phyloP scores from a whole-genome alignment of 768 basidiomycete species.

The Kwoniella sp. region DNA sequence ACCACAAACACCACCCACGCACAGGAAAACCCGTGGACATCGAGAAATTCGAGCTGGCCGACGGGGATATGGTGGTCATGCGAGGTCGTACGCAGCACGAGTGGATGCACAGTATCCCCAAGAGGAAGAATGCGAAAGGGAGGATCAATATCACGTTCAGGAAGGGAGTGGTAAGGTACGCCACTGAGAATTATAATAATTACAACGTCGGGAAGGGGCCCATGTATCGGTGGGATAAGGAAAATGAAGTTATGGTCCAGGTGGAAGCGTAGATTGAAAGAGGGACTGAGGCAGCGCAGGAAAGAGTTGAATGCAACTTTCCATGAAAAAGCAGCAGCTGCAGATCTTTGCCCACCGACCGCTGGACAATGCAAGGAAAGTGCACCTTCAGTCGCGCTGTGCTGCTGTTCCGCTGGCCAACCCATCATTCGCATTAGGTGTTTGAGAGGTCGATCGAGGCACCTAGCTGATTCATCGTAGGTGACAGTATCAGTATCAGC shows the following conservation, averaged over 20 bases:
- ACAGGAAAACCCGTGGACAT: constrained; percentile 25
- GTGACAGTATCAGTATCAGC: too few species aligned
- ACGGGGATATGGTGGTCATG: constrained; percentile 56
- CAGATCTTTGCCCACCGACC: too few species aligned
- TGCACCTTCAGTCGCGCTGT: too few species aligned
- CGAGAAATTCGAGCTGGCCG: constrained; percentile 48
- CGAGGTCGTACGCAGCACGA: constrained; percentile 53
- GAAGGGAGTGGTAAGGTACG: constrained; percentile 50
- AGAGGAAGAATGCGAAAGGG: constrained; percentile 48
- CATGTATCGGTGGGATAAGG: constrained; percentile 38
- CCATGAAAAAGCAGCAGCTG: too few species aligned
- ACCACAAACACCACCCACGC: constrained; percentile 30
- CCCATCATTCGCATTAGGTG: too few species aligned
- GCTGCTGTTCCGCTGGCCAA: too few species aligned
- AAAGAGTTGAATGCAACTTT: too few species aligned
- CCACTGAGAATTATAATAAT: constrained; percentile 53
- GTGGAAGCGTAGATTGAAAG: neutral
- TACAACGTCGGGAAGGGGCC: constrained; percentile 52
- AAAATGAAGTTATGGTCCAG: constrained; percentile 42
- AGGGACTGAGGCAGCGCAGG: too few species aligned
- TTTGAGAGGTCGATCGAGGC: too few species aligned
- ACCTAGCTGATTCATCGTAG: too few species aligned
- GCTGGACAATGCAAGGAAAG: too few species aligned
- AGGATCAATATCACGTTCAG: constrained; percentile 57
- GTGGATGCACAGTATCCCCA: constrained; percentile 56